phyloP scores from a whole-genome alignment of 2,329 filamentous ascomycete species.

The Polytolypa hystricis region DNA sequence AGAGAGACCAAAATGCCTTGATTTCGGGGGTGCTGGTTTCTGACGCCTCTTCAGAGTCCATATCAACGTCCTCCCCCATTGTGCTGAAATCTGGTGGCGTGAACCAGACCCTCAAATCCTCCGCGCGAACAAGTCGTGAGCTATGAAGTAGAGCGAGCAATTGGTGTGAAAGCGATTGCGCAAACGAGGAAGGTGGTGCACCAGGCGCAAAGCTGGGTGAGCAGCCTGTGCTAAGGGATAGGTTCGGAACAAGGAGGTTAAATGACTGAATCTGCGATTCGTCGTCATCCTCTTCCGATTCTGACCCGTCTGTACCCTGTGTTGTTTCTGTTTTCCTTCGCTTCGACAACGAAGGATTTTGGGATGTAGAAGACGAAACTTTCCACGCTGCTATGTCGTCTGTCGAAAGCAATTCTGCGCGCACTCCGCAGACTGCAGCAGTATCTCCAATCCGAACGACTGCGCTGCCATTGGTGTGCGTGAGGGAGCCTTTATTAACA shows the following conservation, averaged over 20 bases:
- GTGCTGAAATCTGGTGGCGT: slow-evolving; percentile 29
- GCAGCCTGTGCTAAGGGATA: slow-evolving; percentile 84
- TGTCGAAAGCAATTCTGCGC: slow-evolving; percentile 70
- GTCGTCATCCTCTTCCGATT: slow-evolving; percentile 37
- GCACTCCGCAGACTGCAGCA: slow-evolving; percentile 85
- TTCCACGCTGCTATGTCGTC: slow-evolving; percentile 55
- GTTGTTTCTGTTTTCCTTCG: slow-evolving; percentile 19
- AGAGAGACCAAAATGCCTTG: slow-evolving; percentile 88
- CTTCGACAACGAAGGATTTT: slow-evolving; percentile 24
- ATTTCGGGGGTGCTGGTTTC: slow-evolving; percentile 37
- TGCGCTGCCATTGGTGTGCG: slow-evolving; percentile 81
- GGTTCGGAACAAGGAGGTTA: slow-evolving; percentile 80
- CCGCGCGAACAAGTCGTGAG: slow-evolving; percentile 53
- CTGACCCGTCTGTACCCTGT: slow-evolving; percentile 16
- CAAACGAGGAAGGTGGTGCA: slow-evolving; percentile 64
- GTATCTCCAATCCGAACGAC: slow-evolving; percentile 83
- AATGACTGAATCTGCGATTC: slow-evolving; percentile 37
- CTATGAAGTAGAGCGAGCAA: slow-evolving; percentile 66
- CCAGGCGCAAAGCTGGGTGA: slow-evolving; percentile 78
- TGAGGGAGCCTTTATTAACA: slow-evolving; percentile 71
- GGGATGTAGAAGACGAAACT: slow-evolving; percentile 26
- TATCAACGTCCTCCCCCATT: slow-evolving; percentile 37
- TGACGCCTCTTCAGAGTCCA: slow-evolving; percentile 33
- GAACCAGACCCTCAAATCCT: slow-evolving; percentile 64
- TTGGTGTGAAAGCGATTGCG: slow-evolving; percentile 74